A percentile compares a stretch with the other conserved stretches of the same genome.
Evolutionary conservation across 495 filamentous ascomycete species (phyloP).

Genomic region (Cercophora scortea): DNA sequence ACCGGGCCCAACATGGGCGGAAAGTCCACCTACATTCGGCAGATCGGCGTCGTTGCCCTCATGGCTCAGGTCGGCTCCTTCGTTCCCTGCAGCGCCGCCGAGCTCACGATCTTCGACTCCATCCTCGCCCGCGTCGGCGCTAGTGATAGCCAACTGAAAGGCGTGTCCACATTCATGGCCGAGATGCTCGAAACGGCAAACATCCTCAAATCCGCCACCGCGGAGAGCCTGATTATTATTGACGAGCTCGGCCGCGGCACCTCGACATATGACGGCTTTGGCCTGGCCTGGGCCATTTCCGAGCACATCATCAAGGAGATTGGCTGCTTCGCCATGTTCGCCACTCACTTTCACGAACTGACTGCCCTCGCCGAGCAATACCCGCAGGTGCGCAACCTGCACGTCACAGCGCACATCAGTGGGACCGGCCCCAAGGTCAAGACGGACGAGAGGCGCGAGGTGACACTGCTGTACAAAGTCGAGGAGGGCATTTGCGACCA

Average conservation of each 20-base stretch:
- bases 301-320: conserved; percentile 97
- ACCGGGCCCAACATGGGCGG: conserved; percentile 99
- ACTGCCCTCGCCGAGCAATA: conserved; percentile 82
- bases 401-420: conserved; percentile 91
- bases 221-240: conserved; percentile 92
- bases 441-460: conserved; percentile 59
- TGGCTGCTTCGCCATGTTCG: conserved; percentile 85
- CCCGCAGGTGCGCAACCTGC: conserved; percentile 82
- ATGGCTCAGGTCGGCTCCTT: conserved; percentile 98
- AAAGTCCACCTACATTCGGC: conserved; percentile 97
- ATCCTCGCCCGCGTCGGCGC: conserved; percentile 96
- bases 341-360: conserved; percentile 97
- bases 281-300: conserved; percentile 95
- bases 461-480: conserved; percentile 94
- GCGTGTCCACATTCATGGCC: conserved; percentile 98
- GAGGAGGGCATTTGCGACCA: conserved; percentile 94
- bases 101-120: conserved; percentile 94
- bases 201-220: conserved; percentile 93
- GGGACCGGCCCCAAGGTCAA: conserved; percentile 29
- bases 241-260: conserved; percentile 98
- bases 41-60: conserved; percentile 93
- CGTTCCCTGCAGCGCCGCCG: conserved; percentile 83
- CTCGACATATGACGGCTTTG: conserved; percentile 97
- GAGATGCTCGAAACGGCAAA: conserved; percentile 99
- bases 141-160: conserved; percentile 92